phyloP scores from a whole-genome alignment of 176 grass and related monocot species.

The Miscanthus lutarioriparius region DNA sequence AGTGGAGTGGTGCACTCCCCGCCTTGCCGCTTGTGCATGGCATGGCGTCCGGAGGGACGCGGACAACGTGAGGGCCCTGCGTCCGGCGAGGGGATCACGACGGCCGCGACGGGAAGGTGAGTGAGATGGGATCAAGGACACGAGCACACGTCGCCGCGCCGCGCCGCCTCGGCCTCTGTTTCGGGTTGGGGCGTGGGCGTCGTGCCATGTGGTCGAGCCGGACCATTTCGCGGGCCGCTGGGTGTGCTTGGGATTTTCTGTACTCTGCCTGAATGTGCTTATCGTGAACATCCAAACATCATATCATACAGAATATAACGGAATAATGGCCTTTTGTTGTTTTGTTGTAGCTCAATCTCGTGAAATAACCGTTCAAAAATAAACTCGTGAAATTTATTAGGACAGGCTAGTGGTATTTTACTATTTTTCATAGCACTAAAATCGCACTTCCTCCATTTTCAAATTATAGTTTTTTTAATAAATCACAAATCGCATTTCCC shows the following conservation, averaged over 20 bases:
- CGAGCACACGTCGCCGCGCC: neutral
- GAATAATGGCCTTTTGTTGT: too few species aligned
- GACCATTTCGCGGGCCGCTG: neutral
- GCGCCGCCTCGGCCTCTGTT: neutral
- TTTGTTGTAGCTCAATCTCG: too few species aligned
- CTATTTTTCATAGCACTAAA: too few species aligned
- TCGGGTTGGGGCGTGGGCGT: neutral
- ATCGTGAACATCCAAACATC: too few species aligned
- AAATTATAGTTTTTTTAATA: too few species aligned
- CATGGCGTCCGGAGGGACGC: neutral
- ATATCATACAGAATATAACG: too few species aligned
- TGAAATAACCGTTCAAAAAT: too few species aligned
- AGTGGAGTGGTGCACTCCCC: neutral
- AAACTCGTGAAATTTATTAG: too few species aligned
- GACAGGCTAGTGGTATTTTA: too few species aligned
- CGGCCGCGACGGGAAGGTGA: neutral
- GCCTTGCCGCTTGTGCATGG: neutral
- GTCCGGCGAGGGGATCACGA: neutral
- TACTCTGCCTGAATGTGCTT: neutral
- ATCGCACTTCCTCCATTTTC: too few species aligned
- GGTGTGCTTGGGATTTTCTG: neutral
- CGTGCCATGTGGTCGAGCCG: neutral
- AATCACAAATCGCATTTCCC: too few species aligned
- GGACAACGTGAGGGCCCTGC: neutral
- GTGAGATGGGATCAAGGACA: neutral